phyloP scores from a whole-genome alignment of 2,329 filamentous ascomycete species.

The Bisporella sp. region DNA sequence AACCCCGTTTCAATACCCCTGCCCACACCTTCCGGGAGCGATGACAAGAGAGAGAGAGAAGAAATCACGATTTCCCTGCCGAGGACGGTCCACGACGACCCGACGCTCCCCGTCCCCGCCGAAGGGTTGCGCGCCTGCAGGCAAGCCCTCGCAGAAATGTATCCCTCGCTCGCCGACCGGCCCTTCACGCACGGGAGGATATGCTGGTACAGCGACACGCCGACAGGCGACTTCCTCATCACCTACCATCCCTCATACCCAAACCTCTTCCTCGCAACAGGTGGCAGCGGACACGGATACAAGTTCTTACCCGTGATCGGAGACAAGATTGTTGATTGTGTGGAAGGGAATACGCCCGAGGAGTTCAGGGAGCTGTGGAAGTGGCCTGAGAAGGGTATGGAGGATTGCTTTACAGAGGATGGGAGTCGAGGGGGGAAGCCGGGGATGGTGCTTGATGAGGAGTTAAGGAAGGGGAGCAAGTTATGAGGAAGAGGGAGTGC shows the following conservation, averaged over 20 bases:
- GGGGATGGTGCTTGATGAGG: conserved; percentile 20
- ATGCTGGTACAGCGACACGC: conserved; percentile 62
- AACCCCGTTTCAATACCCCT: conserved; percentile 30
- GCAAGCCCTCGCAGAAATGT: conserved; percentile 31
- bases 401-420: conserved; percentile 23
- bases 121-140: conserved; percentile 18
- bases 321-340: conserved; percentile 34
- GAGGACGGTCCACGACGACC: conserved; percentile 15
- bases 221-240: conserved; percentile 55
- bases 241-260: conserved; percentile 43
- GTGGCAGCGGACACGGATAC: conserved; percentile 42
- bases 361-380: conserved; percentile 46
- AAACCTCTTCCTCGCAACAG: conserved; percentile 41
- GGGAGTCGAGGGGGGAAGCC: conserved; percentile 22
- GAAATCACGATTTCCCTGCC: conserved; percentile 15
- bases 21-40: conserved; percentile 5
- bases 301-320: conserved; percentile 44
- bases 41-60: background rate
- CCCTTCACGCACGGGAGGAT: conserved; percentile 44
- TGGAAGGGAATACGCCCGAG: conserved; percentile 29
- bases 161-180: conserved; percentile 46
- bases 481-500: background rate
- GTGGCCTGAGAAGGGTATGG: conserved; percentile 35
- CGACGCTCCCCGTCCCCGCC: conserved; percentile 14
- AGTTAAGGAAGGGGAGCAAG: conserved; percentile 16